phyloP scores from a whole-genome alignment of 148 eudicot species.

The Vaccinium vitisidaea region DNA sequence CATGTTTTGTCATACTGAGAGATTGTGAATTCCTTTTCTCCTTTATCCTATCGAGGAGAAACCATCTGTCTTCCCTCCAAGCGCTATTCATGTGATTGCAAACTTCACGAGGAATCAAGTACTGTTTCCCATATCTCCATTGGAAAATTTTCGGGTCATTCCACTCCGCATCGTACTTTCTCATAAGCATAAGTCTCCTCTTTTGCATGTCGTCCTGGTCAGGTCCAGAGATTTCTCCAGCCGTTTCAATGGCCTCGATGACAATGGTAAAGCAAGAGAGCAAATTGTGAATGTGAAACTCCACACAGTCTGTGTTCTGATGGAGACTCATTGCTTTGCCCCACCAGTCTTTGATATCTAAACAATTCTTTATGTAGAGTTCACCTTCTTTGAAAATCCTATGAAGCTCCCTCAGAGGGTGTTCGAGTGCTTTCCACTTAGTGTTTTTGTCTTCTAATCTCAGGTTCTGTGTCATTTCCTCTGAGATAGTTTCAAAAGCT shows the following conservation, averaged over 20 bases:
- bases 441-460: constrained; percentile 52
- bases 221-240: constrained; percentile 51
- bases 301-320: constrained; percentile 46
- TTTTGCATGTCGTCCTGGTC: constrained; percentile 67
- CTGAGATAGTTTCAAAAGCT: constrained; percentile 53
- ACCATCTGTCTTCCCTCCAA: constrained; percentile 57
- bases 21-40: constrained; percentile 32
- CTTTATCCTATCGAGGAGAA: constrained; percentile 42
- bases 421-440: constrained; percentile 68
- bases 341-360: constrained; percentile 60
- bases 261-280: constrained; percentile 46
- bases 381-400: constrained; percentile 65
- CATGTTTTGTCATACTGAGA: constrained; percentile 30
- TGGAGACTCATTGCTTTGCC: constrained; percentile 45
- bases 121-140: constrained; percentile 60
- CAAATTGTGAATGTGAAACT: constrained; percentile 57
- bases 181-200: constrained; percentile 41
- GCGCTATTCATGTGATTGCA: constrained; percentile 24
- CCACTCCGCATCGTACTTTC: constrained; percentile 55
- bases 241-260: constrained; percentile 61
- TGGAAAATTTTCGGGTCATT: constrained; percentile 57
- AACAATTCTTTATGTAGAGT: constrained; percentile 42
- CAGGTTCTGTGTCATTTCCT: constrained; percentile 53
- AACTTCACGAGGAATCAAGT: constrained; percentile 55
- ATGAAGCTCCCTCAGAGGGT: constrained; percentile 56